Base-by-base conservation (phyloP, 129 eudicot species). In the Logfia minima region DNA sequence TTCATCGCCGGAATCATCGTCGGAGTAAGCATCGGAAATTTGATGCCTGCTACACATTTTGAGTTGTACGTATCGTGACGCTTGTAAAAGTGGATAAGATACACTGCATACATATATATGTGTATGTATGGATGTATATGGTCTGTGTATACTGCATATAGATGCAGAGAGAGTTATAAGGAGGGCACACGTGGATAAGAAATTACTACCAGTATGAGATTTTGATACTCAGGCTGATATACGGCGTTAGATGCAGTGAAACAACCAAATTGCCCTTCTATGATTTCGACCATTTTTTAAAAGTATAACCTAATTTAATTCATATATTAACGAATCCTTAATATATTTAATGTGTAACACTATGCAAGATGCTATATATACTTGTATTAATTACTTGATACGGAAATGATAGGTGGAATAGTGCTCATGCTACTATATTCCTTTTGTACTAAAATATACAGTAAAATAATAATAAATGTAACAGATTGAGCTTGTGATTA, bases 11-110 rank as follows among this genome's bases (percentile, higher is more conserved):
- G 72, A 72, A 31, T 22, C 21, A 13, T 45, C 80, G 81, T 67
- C 79, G 19, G 66, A 80, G 69, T 55, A 77, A 24, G 13, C 31
- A 22, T 71, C 82, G 69, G 83, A 76, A 60, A 79, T 78, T 23
- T 82, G 76, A 23, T 84, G 68, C 23, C 45, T 67, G 37, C 63
- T 86, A 21, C 60, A 32, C 87, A 70, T 80, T 61, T 71, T 19
- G 61, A 48, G 65, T 63, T 24, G 70, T 59, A 78, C 76, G 45
- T 39, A 39, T 39, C 2, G 16, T 58, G 22, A 45, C 3, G 17
- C 29, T 41, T 4, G 5, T 37, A 16, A 9, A 73, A 58, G 70
- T 69, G 76, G 82, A 78, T 34, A 58, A 6, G 62, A 58, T 63
- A 80, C 37, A 39, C 32, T 29, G 17, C 51, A 22, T 19, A 11